phyloP scores from a whole-genome alignment of 352 stramenopile genomes.

The Phytophthora tentaculata region DNA sequence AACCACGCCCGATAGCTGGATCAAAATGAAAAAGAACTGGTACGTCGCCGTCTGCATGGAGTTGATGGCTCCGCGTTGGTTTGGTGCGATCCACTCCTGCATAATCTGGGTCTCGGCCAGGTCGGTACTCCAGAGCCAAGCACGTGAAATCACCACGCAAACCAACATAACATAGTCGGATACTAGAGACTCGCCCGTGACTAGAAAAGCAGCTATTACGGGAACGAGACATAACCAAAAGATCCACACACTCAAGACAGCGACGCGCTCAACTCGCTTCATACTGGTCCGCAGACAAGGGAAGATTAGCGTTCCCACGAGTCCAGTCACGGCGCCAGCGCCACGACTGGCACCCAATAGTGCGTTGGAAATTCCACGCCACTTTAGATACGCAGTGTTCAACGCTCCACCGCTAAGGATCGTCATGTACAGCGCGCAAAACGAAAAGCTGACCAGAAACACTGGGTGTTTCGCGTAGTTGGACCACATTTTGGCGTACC shows the following conservation, averaged over 20 bases:
- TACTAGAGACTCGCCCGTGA: slow-evolving; percentile 46
- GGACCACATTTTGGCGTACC: slow-evolving; percentile 49
- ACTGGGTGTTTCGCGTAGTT: slow-evolving; percentile 60
- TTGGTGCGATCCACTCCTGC: slow-evolving; percentile 70
- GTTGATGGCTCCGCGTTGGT: slow-evolving; percentile 62
- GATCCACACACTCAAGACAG: slow-evolving; percentile 63
- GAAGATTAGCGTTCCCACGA: slow-evolving; percentile 62
- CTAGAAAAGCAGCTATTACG: slow-evolving; percentile 44
- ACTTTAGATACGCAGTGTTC: slow-evolving; percentile 70
- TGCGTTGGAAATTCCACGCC: slow-evolving; percentile 57
- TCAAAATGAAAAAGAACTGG: slow-evolving; percentile 72
- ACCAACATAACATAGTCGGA: slow-evolving; percentile 67
- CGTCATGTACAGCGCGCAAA: slow-evolving; percentile 66
- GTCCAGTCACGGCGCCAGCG: slow-evolving; percentile 50
- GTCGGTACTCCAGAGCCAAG: slow-evolving; percentile 65
- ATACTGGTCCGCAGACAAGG: slow-evolving; percentile 35
- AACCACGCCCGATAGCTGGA: slow-evolving; percentile 52
- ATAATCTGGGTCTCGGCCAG: slow-evolving; percentile 76
- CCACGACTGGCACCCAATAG: slow-evolving; percentile 53
- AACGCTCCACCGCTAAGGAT: slow-evolving; percentile 53
- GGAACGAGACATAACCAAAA: slow-evolving; percentile 64
- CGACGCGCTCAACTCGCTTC: slow-evolving; percentile 50
- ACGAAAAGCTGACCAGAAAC: slow-evolving; percentile 61
- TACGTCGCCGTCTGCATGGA: slow-evolving; percentile 69
- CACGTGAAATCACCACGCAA: slow-evolving; percentile 54